Percentiles rank a stretch among this genome's conserved stretches.
These are phyloP conservation scores for Neurospora sp. DNA, from an alignment of 495 filamentous ascomycete genomes.

Conservation along the genomic window DNA sequence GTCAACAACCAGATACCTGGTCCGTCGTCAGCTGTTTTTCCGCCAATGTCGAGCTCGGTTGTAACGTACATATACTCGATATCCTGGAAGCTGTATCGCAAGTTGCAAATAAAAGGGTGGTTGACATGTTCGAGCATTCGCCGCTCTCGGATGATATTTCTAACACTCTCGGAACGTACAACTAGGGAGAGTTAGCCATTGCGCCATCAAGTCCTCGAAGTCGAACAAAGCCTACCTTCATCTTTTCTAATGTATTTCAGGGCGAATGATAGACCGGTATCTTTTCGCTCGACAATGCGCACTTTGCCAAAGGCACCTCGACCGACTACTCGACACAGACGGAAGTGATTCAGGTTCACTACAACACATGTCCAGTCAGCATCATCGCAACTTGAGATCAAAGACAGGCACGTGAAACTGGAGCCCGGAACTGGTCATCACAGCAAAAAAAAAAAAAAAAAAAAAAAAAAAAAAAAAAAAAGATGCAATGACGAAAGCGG, in stretches of 20 bases:
- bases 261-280: conserved; percentile 83
- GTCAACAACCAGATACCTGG: conserved; percentile 93
- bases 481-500: not conserved
- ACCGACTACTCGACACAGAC: conserved; percentile 77
- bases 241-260: conserved; percentile 98
- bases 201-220: not conserved
- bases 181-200: conserved; percentile 42
- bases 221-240: conserved; percentile 58
- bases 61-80: conserved; percentile 88
- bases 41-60: not conserved
- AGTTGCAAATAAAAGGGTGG: conserved; percentile 95
- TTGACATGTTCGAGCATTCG: conserved; percentile 97
- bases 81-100: conserved; percentile 98
- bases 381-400: not conserved
- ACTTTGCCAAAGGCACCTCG: conserved; percentile 98
- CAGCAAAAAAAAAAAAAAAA: not conserved
- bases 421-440: not conserved
- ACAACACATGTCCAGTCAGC: not conserved
- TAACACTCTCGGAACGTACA: conserved; percentile 92
- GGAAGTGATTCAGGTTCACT: conserved; percentile 98
- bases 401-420: not conserved
- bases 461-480: not conserved
- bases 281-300: conserved; percentile 94
- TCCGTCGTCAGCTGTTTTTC: conserved; percentile 7
- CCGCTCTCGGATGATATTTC: conserved; percentile 94